A percentile compares a stretch with the other conserved stretches of the same genome.
These are phyloP conservation scores for Ricinus communis DNA, from an alignment of 345 rosid species.

Conservation along the genomic window DNA sequence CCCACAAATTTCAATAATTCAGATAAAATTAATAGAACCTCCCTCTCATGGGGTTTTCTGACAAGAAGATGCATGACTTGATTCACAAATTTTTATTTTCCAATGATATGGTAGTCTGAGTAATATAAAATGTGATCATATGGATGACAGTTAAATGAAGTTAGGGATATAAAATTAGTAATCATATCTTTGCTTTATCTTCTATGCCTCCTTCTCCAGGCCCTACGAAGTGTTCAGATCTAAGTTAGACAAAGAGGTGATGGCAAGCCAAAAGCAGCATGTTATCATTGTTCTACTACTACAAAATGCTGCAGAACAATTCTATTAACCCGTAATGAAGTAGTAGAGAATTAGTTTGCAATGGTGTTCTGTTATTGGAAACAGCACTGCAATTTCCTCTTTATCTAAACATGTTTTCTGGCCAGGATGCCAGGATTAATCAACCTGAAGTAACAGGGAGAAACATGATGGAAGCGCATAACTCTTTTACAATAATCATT, in stretches of 20 bases:
- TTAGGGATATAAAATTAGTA: not conserved
- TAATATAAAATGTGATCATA: not conserved
- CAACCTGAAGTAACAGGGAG: not conserved
- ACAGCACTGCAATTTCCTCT: not conserved
- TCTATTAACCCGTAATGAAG: not conserved
- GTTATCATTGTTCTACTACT: not conserved
- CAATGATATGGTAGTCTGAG: not conserved
- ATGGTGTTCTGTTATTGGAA: not conserved
- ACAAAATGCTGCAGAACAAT: not conserved
- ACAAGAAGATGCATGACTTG: not conserved
- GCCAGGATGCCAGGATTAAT: not conserved
- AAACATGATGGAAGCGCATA: not conserved
- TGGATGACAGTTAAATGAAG: not conserved
- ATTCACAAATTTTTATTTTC: not conserved
- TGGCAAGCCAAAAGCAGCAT: not conserved
- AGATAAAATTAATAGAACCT: not conserved
- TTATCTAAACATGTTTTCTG: not conserved
- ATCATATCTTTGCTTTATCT: not conserved
- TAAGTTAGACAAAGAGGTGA: not conserved
- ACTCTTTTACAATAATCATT: not conserved
- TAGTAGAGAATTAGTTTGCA: not conserved
- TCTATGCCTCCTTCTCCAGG: not conserved
- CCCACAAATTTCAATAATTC: not conserved
- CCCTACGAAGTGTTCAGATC: not conserved
- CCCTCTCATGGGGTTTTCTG: not conserved